These are phyloP conservation scores for Exidia glandulosa DNA, from an alignment of 768 basidiomycete species.

Conservation along the genomic window DNA sequence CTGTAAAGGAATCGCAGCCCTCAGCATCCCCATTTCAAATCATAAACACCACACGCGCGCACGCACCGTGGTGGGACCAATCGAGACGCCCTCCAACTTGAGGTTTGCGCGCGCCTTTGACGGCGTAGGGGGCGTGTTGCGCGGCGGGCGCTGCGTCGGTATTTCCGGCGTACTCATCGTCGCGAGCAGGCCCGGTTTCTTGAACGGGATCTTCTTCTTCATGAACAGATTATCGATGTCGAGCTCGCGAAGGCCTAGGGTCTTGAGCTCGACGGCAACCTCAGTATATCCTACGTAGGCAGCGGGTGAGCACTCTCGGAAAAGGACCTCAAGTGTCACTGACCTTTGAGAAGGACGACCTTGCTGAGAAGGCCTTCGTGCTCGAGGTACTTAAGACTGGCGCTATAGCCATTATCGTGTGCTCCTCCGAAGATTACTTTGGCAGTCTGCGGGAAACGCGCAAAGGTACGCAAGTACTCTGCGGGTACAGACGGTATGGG, in stretches of 20 bases:
- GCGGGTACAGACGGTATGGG: conserved; percentile 1
- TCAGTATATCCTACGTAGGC: conserved; percentile 54
- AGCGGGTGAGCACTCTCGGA: no score
- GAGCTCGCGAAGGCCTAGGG: conserved; percentile 44
- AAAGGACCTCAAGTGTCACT: no score
- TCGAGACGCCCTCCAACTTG: background rate
- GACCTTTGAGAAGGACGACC: conserved; percentile 51
- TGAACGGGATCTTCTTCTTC: conserved; percentile 27
- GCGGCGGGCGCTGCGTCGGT: background rate
- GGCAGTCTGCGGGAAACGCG: conserved; percentile 48
- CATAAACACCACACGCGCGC: no score
- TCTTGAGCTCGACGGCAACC: conserved; percentile 46
- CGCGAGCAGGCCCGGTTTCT: background rate
- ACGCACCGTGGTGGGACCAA: background rate
- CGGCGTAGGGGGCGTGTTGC: background rate
- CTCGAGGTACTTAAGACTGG: conserved; percentile 48
- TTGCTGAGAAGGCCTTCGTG: conserved; percentile 56
- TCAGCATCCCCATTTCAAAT: background rate
- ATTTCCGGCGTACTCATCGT: background rate
- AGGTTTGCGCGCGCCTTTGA: background rate
- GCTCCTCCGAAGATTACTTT: conserved; percentile 64
- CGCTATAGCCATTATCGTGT: conserved; percentile 64
- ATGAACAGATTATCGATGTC: conserved; percentile 51
- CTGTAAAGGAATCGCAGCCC: background rate
- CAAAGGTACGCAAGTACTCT: conserved; percentile 66